Conservation (phyloP, 2,329 filamentous ascomycete genomes). For the Didymosphaeria variabile region DNA sequence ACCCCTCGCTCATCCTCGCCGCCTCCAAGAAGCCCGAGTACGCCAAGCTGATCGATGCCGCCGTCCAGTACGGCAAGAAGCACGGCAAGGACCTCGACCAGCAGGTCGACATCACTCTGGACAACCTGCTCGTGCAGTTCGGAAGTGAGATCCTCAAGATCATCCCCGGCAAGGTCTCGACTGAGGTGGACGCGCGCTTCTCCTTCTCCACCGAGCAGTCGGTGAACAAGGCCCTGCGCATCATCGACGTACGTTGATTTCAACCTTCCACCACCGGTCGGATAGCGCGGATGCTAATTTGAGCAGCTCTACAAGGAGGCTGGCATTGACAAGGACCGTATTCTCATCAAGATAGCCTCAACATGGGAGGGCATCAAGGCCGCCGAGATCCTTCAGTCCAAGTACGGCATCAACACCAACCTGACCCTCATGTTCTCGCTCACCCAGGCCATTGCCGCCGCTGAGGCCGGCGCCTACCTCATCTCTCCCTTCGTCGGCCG, state of each 20-base stretch:
- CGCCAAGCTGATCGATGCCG: constrained; percentile 86
- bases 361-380: constrained; percentile 99
- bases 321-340: constrained; percentile 90
- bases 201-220: constrained; percentile 95
- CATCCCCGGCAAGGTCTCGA: constrained; percentile 97
- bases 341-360: constrained; percentile 98
- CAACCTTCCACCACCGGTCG: neutral
- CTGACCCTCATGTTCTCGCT: constrained; percentile 98
- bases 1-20: constrained; percentile 97
- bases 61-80: constrained; percentile 85
- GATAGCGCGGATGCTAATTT: constrained; percentile 31
- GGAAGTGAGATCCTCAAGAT: constrained; percentile 97
- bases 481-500: constrained; percentile 99
- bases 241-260: constrained; percentile 79
- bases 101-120: constrained; percentile 89
- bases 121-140: constrained; percentile 96
- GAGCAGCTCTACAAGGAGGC: constrained; percentile 88
- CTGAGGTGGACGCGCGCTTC: constrained; percentile 94
- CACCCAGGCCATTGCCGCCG: constrained; percentile 92
- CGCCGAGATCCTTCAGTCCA: constrained; percentile 92
- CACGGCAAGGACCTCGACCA: constrained; percentile 73
- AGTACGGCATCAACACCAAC: constrained; percentile 98
- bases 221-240: constrained; percentile 93
- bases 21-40: constrained; percentile 99
- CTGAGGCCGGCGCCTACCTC: constrained; percentile 94